Evolutionary conservation across 2,329 filamentous ascomycete species (phyloP), one percentile per base, ranked within the genome.

Genomic region (Pestalotiopsis sp.): DNA sequence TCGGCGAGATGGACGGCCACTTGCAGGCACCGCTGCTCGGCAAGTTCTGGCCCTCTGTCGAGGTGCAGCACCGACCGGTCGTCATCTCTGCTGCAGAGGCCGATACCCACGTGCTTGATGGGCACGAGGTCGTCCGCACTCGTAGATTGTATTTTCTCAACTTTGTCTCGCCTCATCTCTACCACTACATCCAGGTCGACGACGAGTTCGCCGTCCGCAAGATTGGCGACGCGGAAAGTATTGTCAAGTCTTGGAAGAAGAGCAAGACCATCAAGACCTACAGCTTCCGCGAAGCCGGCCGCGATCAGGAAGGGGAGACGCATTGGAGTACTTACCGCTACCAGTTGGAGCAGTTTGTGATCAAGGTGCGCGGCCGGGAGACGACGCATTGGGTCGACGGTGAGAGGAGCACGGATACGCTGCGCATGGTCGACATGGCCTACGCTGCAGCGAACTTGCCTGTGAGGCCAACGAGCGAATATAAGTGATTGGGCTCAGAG

Each of bases 301-400:
- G 71, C 20, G 79, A 82, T 12, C 77, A 75, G 56, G 73, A 76
- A 3, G 76, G 79, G 11, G 77, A 82, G 73, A 72, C 73, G 2
- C 81, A 75, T 67, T 86, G 83, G 84, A 76, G 78, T 38, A 80
- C 81, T 14, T 86, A 84, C 72, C 78, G 82, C 7, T 77, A 85
- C 72, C 80, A 83, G 77, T 77, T 87, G 38, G 83, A 86, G 74
- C 78, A 81, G 69, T 87, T 87, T 72, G 83, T 86, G 13, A 81
- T 85, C 74, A 76, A 74, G 40, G 71, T 86, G 61, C 80, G 79
- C 60, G 82, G 81, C 0, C 75, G 80, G 1, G 69, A 80, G 66
- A 23, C 77, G 6, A 75, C 79, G 4, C 68, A 78, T 2, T 85
- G 84, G 82, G 75, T 86, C 7, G 73, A 75, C 17, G 72, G 71